These are phyloP conservation scores for Gillenia trifoliata DNA, from an alignment of 306 rosid genomes.

Conservation along the genomic window DNA sequence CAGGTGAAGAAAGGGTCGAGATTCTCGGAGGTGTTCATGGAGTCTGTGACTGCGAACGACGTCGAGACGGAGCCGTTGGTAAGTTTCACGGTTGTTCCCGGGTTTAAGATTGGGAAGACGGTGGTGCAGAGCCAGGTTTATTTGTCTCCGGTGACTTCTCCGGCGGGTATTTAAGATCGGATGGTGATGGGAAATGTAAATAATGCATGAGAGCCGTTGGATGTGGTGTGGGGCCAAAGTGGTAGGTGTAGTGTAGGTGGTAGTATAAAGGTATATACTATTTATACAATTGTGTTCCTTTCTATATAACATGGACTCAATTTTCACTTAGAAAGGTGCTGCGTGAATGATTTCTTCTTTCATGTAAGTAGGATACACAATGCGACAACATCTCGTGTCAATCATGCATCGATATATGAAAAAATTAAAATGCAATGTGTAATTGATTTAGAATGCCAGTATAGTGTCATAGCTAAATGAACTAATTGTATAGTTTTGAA, in stretches of 20 bases:
- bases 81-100: conserved; percentile 84
- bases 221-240: not conserved
- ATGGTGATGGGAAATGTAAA: not conserved
- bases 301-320: not conserved
- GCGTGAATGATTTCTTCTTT: too few species aligned
- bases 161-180: conserved; percentile 5
- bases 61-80: conserved; percentile 41
- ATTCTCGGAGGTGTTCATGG: conserved; percentile 95
- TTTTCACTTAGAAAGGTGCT: not conserved
- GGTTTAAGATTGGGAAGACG: conserved; percentile 61
- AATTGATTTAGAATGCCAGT: too few species aligned
- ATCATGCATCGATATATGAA: too few species aligned
- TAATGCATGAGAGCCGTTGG: conserved; percentile 8
- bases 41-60: conserved; percentile 37
- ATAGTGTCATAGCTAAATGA: too few species aligned
- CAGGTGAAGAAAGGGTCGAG: conserved; percentile 64
- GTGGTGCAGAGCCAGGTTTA: conserved; percentile 84
- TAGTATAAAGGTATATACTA: not conserved
- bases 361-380: too few species aligned
- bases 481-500: too few species aligned
- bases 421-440: too few species aligned
- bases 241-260: not conserved
- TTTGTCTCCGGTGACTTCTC: conserved; percentile 34
- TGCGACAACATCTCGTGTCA: too few species aligned
- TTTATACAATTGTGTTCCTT: not conserved